Base-by-base conservation (phyloP, 495 filamentous ascomycete genomes). In the Opeltia flavorubescens region DNA sequence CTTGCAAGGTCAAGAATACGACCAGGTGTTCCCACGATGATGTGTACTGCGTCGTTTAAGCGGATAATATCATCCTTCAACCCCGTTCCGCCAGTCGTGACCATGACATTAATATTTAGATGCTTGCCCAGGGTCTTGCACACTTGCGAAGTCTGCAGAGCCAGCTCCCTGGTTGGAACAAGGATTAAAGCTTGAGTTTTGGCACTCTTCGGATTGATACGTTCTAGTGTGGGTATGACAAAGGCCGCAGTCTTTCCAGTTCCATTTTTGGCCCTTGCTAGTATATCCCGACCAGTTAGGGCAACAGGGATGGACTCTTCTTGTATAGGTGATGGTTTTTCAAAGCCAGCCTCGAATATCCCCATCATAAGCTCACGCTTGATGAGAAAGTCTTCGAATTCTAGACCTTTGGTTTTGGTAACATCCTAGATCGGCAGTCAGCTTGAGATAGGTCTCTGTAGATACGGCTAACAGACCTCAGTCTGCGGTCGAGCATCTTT, bases 231-330 rank as follows among this genome's bases (percentile, higher is more conserved):
- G 20, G 91, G 91, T 52, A 99, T 96, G 50, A 96, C 83, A 55
- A 95, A 99, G 50, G 91, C 91, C 12, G 89, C 91, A 6, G 91
- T 99, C 68, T 99, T 99, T 48, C 91, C 91, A 12, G 91, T 99
- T 31, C 91, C 91, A 56, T 99, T 99, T 65, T 99, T 99, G 48
- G 91, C 91, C 59, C 91, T 80, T 31, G 91, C 91, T 45, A 99
- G 72, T 50, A 99, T 89, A 62, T 99, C 93, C 66, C 88, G 76
- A 42, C 89, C 89, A 15, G 89, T 93, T 31, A 99, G 75, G 17
- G 89, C 91, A 48, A 96, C 89, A 18, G 91, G 91, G 59, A 99
- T 95, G 31, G 89, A 83, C 65, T 95, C 91, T 80, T 99, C 91
- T 76, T 99, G 91, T 52, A 99, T 96, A 13, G 91, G 91, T 39